These are phyloP conservation scores for Hansenula sp. DNA, from an alignment of 1,139 yeast genomes.

Conservation along the genomic window DNA sequence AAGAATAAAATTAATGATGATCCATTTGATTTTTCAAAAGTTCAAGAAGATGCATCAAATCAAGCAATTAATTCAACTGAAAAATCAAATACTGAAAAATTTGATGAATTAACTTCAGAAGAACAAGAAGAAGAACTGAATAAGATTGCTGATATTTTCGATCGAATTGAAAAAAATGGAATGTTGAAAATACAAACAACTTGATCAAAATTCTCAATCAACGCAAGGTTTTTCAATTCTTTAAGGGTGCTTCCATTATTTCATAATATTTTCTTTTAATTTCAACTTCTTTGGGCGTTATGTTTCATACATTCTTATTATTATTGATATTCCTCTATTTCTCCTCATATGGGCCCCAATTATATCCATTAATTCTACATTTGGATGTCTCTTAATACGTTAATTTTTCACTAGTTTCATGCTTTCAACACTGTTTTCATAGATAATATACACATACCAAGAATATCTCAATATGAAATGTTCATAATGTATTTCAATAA, in stretches of 20 bases:
- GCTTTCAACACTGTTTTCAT: no score
- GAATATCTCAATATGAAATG: no score
- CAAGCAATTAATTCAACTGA: background rate
- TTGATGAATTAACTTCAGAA: constrained; percentile 38
- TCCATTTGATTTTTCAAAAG: background rate
- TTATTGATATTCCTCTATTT: background rate
- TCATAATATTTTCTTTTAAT: background rate
- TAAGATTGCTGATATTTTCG: constrained; percentile 44
- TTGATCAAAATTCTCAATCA: constrained; percentile 1
- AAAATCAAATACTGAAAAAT: constrained; percentile 1
- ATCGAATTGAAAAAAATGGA: constrained; percentile 44
- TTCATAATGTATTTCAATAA: no score
- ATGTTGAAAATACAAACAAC: constrained; percentile 39
- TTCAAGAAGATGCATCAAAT: background rate
- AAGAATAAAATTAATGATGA: constrained; percentile 5
- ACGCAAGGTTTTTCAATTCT: no score
- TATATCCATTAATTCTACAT: no score
- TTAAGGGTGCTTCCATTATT: background rate
- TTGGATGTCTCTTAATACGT: no score
- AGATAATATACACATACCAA: no score
- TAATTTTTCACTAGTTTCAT: no score
- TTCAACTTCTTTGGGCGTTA: background rate
- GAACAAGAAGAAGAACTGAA: constrained; percentile 55
- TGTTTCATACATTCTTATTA: background rate
- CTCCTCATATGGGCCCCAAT: constrained; percentile 5